A percentile compares a stretch with the other conserved stretches of the same genome.
These are phyloP conservation scores for Phaeodactylum tricornutum DNA, from an alignment of 108 stramenopile species.

Conservation along the genomic window DNA sequence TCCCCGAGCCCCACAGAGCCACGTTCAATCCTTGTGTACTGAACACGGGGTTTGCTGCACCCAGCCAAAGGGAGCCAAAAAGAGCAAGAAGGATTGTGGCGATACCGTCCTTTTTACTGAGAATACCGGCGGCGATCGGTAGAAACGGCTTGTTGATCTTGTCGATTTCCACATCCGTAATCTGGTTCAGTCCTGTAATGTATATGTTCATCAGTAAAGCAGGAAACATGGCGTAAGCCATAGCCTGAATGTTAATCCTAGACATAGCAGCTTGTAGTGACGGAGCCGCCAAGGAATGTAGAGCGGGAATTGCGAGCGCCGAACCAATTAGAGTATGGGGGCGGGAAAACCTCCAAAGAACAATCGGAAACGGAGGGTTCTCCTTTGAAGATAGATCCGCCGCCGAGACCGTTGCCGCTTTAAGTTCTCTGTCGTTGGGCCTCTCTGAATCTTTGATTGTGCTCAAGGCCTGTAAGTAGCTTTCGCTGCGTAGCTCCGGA, in stretches of 20 bases:
- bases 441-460: not conserved
- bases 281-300: constrained; percentile 78
- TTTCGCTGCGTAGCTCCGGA: no score
- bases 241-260: constrained; percentile 20
- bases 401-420: not conserved
- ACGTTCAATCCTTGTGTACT: constrained; percentile 48
- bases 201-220: constrained; percentile 91
- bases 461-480: no score
- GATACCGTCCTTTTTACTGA: constrained; percentile 44
- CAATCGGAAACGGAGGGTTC: constrained; percentile 41
- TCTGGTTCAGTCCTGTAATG: constrained; percentile 96
- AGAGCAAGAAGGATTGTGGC: constrained; percentile 43
- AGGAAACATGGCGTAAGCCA: constrained; percentile 73
- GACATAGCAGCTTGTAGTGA: constrained; percentile 45
- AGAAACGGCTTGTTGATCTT: constrained; percentile 92
- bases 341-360: constrained; percentile 88
- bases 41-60: constrained; percentile 37
- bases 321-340: constrained; percentile 96
- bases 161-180: constrained; percentile 96
- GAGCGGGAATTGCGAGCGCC: constrained; percentile 85
- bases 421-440: not conserved
- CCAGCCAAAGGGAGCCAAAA: constrained; percentile 48
- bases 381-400: not conserved
- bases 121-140: constrained; percentile 79
- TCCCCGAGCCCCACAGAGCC: constrained; percentile 75